Base-by-base conservation (phyloP, 2,329 filamentous ascomycete species). In the Periconia sp. region DNA sequence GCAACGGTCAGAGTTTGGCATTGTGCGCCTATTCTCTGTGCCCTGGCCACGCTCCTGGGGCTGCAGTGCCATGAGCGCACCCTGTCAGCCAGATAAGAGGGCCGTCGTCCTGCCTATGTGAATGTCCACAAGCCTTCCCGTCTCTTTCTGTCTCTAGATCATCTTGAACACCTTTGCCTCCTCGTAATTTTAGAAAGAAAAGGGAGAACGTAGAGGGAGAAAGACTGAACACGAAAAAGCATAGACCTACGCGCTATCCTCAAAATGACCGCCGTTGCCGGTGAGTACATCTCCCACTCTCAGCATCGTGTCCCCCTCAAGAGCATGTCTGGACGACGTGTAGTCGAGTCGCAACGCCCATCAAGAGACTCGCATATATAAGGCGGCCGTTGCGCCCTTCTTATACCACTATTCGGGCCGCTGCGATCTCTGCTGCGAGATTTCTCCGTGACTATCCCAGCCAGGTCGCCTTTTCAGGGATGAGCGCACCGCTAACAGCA, bases 401-500 rank as follows among this genome's bases (percentile, higher is more conserved):
- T 52, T 54, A 54, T 46, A 40, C 32, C 18, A 4, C 31, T 28
- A 5, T 11, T 37, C 36, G 40, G 30, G 24, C 39, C 42, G 28
- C 30, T 10, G 26, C 25, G 33, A 17, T 35, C 30, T 17, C 29
- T 21, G 34, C 35, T 37, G 26, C 31, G 34, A 37, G 34, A 32
- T 23, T 40, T 36, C 35, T 37, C 31, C 31, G 34, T 38, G 34
- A 32, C 21, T 40, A 52, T 40, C 43, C 41, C 39, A 33, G 29
- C 31, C 32, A 32, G 40, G 42, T 15, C 31, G 21, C n/a, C 11
- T 7, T n/a, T 25, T 16, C 42, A 39, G 33, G 52, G 54, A 54
- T 54, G 32, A 34, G 31, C 32, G 45, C 16, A 36, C 35, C 26
- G 43, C 40, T 48, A 54, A 58, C 50, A 43, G 33, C 48, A 49